Base-by-base conservation (phyloP, 1,139 yeast species). In the Yamadazyma diospyri region DNA sequence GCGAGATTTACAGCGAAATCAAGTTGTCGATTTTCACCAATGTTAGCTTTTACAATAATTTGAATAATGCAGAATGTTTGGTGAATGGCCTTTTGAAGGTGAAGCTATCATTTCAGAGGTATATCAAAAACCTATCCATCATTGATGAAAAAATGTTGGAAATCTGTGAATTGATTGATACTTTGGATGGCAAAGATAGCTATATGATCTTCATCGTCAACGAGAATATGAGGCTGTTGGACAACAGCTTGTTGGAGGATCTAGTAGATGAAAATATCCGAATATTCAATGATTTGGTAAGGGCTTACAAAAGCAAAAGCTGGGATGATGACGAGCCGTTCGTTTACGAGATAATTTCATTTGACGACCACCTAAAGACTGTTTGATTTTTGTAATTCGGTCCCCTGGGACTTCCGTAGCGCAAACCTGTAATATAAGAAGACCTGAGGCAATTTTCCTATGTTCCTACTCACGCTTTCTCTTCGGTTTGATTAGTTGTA, bases 61-160 rank as follows among this genome's bases (percentile, higher is more conserved):
- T 44, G 6, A 37, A 44, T 29, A 45, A 44, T 34, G 36, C 47
- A 2, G 23, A 46, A 19, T 32, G 31, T 7, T 42, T 45, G 45
- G 23, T 45, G 15, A 36, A 38, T 14, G 49, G 49, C 2, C 23
- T 45, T 16, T 7, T 41, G 2, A 33, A 28, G 14, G 33, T 40
- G 16, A 41, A 41, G 23, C 10, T 23, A n/a, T 18, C 19, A 7
- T 41, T 43, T 22, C 46, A 44, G 23, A 27, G 36, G 12, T 45
- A 39, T 29, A 33, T 38, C 5, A 23, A 30, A 3, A 31, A 28
- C 8, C 28, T 45, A 12, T 13, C 24, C 2, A 35, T 34, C 27
- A 37, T 45, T 16, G 49, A 45, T 33, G 29, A 36, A 13, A 19
- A 13, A n/a, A 39, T 45, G 3, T 23, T 32, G n/a, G 46, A 41